Evolutionary conservation across 129 eudicot genomes (phyloP), one percentile per base, ranked within the genome.

Genomic region (Ambrosia artemisiifolia): DNA sequence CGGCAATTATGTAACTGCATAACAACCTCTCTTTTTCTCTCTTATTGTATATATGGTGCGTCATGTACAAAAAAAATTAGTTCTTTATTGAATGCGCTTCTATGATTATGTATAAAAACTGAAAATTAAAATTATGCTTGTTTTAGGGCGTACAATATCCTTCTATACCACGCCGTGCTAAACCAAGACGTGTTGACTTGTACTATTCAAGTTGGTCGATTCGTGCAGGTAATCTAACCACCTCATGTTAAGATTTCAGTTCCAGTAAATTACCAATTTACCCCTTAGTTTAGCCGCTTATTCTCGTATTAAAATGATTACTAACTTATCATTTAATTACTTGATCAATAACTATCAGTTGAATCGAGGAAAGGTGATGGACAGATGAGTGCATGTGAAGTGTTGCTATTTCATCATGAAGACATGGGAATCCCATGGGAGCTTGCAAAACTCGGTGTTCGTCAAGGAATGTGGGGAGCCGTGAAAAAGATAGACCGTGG

Each of bases 341-440:
- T 34, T 1, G 14, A 59, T 11, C 5, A 59, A 33, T 24, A 13
- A 7, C 53, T 3, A 67, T 36, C 84, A 91, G 97, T 82, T 71
- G 95, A 91, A 88, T 91, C 97, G 16, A 84, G 75, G 71, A 88
- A 85, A 66, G 84, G 85, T n/a, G 89, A 84, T 36, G 97, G 92
- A 19, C 82, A 80, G 64, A 65, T 73, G 82, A 82, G 84, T 10
- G 83, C 97, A 2, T 83, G 92, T 46, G 97, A 91, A 67, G 88
- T 91, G 3, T 34, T 91, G 7, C 85, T 91, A 17, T 91, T 91
- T 78, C 97, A 91, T 65, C 87, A 91, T n/a, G 97, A 91, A 63
- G 97, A 91, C 78, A 88, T 91, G 97, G 97, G 97, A 9, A 91
- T 91, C 8, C 97, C 97, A 32, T 76, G 97, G 97, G 97, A 91